These are phyloP conservation scores for Margaritispora aquatica DNA, from an alignment of 495 filamentous ascomycete species.

Conservation along the genomic window DNA sequence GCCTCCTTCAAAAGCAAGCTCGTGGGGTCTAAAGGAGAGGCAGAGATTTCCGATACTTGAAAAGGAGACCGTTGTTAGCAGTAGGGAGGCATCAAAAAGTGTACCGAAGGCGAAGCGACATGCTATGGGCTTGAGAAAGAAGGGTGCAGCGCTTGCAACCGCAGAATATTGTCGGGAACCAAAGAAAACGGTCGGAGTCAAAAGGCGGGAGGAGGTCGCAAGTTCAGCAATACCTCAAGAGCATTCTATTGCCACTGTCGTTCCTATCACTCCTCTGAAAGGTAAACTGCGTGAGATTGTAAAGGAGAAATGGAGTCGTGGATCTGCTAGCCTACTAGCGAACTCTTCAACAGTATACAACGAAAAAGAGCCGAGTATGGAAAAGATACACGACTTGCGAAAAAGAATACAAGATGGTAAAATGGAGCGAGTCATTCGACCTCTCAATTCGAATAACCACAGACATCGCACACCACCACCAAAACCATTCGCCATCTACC, in stretches of 20 bases:
- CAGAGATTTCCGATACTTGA: not conserved
- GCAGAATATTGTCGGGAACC: not conserved
- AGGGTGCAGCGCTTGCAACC: not conserved
- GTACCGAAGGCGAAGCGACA: not conserved
- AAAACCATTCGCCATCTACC: not conserved
- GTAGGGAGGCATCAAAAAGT: not conserved
- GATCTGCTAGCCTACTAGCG: not conserved
- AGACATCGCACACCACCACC: not conserved
- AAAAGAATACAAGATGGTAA: not conserved
- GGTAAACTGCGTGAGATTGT: not conserved
- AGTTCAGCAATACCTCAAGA: not conserved
- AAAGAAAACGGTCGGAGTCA: not conserved
- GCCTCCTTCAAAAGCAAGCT: not conserved
- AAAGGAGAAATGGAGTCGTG: not conserved
- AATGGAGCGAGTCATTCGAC: not conserved
- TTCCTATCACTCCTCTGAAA: not conserved
- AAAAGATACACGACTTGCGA: not conserved
- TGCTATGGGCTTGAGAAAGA: not conserved
- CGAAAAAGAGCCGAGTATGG: not conserved
- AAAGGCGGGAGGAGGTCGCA: not conserved
- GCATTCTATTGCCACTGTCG: not conserved
- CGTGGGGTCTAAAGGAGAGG: not conserved
- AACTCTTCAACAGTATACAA: not conserved
- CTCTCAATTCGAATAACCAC: not conserved
- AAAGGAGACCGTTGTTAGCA: not conserved